Base-by-base conservation (phyloP, 169 alveolate genomes). In the Plasmodium falciparum region DNA sequence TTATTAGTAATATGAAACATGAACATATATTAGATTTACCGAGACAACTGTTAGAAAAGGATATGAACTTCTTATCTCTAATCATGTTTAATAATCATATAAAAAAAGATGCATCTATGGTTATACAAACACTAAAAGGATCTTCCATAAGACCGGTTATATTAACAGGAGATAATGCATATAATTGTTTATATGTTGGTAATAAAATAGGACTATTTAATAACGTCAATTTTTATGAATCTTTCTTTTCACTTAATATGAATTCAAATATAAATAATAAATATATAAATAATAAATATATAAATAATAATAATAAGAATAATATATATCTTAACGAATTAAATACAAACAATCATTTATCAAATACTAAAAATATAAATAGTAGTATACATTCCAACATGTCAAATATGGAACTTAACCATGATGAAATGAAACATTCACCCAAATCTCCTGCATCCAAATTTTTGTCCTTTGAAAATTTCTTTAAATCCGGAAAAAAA, bases 141-240 rank as follows among this genome's bases (percentile, higher is more conserved):
- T 94, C 95, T 29, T 91, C 91, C 49, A 95, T 94, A 39, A 89
- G 96, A 39, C 93, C 96, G 1, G 93, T 94, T 29, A 94, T 94
- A 49, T 75, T 94, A 69, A 94, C 96, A 17, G 96, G 96, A 20
- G 96, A 94, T 69, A 93, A 94, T 71, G 91, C 93, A 3, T 93
- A 93, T 69, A 94, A 94, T 12, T 92, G 95, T 62, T 90, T 91
- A 70, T 90, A 86, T 52, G 96, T 94, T 50, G 96, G 95, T 5
- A 90, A 91, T 67, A 67, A 72, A 61, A 90, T 92, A 49, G 94
- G 95, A n/a, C 80, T 94, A 75, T 89, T 94, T 26, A 88, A 75
- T 47, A 67, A 58, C 6, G 47, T 56, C 20, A 65, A 72, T 17
- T 43, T 58, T 69, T 83, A 69, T 72, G 91, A 83, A 5, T 83